Evolutionary conservation across 2,329 filamentous ascomycete species (phyloP).

Genomic region (Fusarium stilboides): DNA sequence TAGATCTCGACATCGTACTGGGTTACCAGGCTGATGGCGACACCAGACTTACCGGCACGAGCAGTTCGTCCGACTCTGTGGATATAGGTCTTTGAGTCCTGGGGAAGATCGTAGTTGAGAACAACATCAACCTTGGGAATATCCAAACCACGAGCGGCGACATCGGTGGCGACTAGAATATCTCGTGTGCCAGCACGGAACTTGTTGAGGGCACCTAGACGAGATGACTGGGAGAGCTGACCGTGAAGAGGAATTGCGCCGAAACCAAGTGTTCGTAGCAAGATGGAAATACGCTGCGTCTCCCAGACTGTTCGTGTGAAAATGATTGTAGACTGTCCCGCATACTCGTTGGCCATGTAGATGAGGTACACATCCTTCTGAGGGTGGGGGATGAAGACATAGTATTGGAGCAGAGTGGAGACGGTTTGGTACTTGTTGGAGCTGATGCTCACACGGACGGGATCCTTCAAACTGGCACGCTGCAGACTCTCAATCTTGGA

Average conservation of each 20-base stretch:
- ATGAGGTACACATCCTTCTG: slow-evolving; percentile 94
- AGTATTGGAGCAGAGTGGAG: slow-evolving; percentile 87
- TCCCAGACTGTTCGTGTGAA: slow-evolving; percentile 95
- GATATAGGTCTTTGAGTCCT: slow-evolving; percentile 91
- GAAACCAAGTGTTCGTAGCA: slow-evolving; percentile 88
- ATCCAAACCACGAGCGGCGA: slow-evolving; percentile 93
- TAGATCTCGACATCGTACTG: slow-evolving; percentile 91
- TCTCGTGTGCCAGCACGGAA: slow-evolving; percentile 86
- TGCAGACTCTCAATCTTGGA: slow-evolving; percentile 95
- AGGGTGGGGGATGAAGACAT: slow-evolving; percentile 87
- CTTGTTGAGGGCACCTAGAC: slow-evolving; percentile 90
- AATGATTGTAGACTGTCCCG: slow-evolving; percentile 88
- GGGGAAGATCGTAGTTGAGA: slow-evolving; percentile 86
- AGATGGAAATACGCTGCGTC: slow-evolving; percentile 85
- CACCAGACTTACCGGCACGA: slow-evolving; percentile 86
- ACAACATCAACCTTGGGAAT: slow-evolving; percentile 93
- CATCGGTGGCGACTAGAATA: slow-evolving; percentile 92
- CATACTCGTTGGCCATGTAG: slow-evolving; percentile 87
- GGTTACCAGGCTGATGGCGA: slow-evolving; percentile 85
- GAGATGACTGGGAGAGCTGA: slow-evolving; percentile 88
- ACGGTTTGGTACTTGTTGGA: slow-evolving; percentile 92
- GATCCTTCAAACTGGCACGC: slow-evolving; percentile 88
- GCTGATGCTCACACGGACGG: slow-evolving; percentile 85
- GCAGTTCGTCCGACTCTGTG: slow-evolving; percentile 92
- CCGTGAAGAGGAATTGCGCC: slow-evolving; percentile 94